These are phyloP conservation scores for Neolentinus lepideus DNA, from an alignment of 1,284 basidiomycete species.

Conservation along the genomic window DNA sequence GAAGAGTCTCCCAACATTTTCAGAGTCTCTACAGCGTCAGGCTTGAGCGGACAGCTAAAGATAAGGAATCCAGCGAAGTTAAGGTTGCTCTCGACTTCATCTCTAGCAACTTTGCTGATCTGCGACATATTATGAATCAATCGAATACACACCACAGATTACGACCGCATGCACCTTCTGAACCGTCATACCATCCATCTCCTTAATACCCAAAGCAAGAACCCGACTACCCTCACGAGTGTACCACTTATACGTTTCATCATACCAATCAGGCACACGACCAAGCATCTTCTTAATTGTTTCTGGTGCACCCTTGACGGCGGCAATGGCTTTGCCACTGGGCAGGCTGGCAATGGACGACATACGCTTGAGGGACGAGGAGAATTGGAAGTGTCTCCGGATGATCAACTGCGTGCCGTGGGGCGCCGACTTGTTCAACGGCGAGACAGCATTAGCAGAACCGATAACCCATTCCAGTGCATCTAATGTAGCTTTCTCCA, in stretches of 20 bases:
- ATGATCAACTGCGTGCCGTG: conserved; percentile 65
- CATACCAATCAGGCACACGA: conserved; percentile 71
- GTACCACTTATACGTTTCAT: conserved; percentile 90
- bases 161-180: conserved; percentile 48
- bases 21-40: conserved; percentile 83
- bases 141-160: neutral
- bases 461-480: conserved; percentile 86
- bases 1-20: conserved; percentile 93
- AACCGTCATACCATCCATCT: conserved; percentile 57
- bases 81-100: conserved; percentile 72
- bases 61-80: conserved; percentile 89
- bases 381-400: conserved; percentile 91
- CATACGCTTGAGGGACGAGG: conserved; percentile 93
- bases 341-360: conserved; percentile 78
- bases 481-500: conserved; percentile 97
- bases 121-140: conserved; percentile 22
- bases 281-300: conserved; percentile 86
- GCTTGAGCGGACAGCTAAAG: conserved; percentile 93
- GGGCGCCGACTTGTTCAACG: conserved; percentile 43
- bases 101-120: conserved; percentile 81
- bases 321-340: conserved; percentile 48
- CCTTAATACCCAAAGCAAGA: conserved; percentile 82
- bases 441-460: conserved; percentile 71
- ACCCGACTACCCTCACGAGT: conserved; percentile 89
- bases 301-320: conserved; percentile 94